phyloP scores from a whole-genome alignment of 768 basidiomycete genomes.

The Pleurotus eryngii region DNA sequence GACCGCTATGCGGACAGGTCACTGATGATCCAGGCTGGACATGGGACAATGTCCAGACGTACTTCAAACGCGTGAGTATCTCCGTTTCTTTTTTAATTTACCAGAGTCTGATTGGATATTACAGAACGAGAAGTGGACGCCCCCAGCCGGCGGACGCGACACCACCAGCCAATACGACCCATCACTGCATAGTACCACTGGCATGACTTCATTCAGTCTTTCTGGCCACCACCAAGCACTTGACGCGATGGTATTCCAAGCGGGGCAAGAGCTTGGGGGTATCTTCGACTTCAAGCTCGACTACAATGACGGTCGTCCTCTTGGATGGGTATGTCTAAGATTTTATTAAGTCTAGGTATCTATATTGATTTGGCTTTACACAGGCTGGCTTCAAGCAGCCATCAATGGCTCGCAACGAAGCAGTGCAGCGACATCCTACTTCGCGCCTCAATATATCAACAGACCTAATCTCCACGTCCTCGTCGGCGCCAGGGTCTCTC shows the following conservation, averaged over 20 bases:
- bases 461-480: constrained; percentile 57
- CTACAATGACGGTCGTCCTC: constrained; percentile 24
- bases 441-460: constrained; percentile 16
- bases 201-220: constrained; percentile 22
- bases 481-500: constrained; percentile 50
- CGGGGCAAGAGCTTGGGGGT: constrained; percentile 15
- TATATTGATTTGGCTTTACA: background rate
- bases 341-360: background rate
- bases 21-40: constrained; percentile 27
- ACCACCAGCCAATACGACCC: constrained; percentile 25
- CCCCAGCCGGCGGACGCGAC: constrained; percentile 26
- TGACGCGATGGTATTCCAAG: constrained; percentile 18
- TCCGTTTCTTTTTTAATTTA: background rate
- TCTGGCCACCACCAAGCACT: constrained; percentile 16
- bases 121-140: constrained; percentile 24
- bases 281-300: constrained; percentile 27
- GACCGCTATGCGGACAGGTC: constrained; percentile 18
- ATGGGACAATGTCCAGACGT: constrained; percentile 22
- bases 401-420: constrained; percentile 14
- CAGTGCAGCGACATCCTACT: constrained; percentile 22
- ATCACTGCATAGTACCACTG: constrained; percentile 20
- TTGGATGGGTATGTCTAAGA: constrained; percentile 25
- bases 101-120: background rate
- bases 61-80: constrained; percentile 19
- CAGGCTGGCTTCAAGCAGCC: constrained; percentile 20